A percentile compares a stretch with the other conserved stretches of the same genome.
These are phyloP conservation scores for Mucuna pruriens DNA, from an alignment of 306 rosid species.

Conservation along the genomic window DNA sequence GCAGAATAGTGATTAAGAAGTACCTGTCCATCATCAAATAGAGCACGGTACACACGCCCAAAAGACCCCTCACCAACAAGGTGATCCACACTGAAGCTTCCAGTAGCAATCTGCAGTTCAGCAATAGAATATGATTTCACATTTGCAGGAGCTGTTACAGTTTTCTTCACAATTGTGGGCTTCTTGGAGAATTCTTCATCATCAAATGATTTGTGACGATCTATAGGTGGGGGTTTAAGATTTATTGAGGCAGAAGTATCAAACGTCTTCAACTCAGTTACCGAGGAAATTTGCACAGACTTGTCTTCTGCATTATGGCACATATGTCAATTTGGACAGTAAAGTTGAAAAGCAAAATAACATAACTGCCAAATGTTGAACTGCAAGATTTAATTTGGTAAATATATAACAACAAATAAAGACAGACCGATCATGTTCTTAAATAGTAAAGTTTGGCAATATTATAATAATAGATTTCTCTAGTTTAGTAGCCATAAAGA, in stretches of 20 bases:
- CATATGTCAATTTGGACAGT: slow-evolving; percentile 32
- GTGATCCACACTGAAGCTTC: slow-evolving; percentile 85
- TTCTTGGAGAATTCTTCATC: slow-evolving; percentile 67
- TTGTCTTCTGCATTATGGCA: slow-evolving; percentile 69
- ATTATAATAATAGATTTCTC: slow-evolving; percentile 14
- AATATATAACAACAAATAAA: slow-evolving; percentile 20
- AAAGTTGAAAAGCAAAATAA: slow-evolving; percentile 21
- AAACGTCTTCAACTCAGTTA: slow-evolving; percentile 60
- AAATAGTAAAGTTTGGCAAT: slow-evolving; percentile 10
- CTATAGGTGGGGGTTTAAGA: slow-evolving; percentile 94
- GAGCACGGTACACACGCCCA: slow-evolving; percentile 94
- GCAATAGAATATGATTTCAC: slow-evolving; percentile 81
- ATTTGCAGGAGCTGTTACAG: slow-evolving; percentile 60
- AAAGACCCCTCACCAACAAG: slow-evolving; percentile 93
- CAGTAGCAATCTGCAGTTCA: slow-evolving; percentile 93
- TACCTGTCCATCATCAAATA: slow-evolving; percentile 88
- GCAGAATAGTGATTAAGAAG: slow-evolving; percentile 24
- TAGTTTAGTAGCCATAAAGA: slow-evolving; percentile 13
- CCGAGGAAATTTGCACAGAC: slow-evolving; percentile 62
- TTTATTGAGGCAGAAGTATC: slow-evolving; percentile 64
- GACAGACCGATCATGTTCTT: background rate
- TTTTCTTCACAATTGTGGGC: slow-evolving; percentile 66
- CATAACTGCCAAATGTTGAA: slow-evolving; percentile 5
- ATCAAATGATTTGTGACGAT: slow-evolving; percentile 86
- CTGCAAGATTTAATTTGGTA: slow-evolving; percentile 18